These are phyloP conservation scores for Fusarium humuli DNA, from an alignment of 2,329 filamentous ascomycete genomes.

Conservation along the genomic window DNA sequence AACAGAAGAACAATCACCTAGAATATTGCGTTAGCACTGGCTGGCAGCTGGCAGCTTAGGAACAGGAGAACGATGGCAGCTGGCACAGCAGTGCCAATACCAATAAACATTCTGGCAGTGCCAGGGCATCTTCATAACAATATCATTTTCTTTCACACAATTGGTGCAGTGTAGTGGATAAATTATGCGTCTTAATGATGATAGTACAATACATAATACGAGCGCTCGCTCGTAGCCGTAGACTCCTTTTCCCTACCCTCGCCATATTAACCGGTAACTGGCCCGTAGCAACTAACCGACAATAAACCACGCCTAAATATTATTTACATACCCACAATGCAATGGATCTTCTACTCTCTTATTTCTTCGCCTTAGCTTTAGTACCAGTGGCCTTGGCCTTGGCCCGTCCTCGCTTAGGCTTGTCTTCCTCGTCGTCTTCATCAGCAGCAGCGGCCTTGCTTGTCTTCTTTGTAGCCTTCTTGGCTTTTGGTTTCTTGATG, in stretches of 20 bases:
- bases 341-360: not conserved
- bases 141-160: not conserved
- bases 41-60: not conserved
- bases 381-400: conserved; percentile 55
- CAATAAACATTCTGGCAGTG: not conserved
- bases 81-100: not conserved
- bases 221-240: conserved; percentile 16
- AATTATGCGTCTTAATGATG: conserved; percentile 10
- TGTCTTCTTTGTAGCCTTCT: conserved; percentile 62
- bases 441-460: conserved; percentile 59
- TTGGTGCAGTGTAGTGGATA: not conserved
- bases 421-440: conserved; percentile 59
- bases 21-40: conserved; percentile 3
- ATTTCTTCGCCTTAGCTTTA: conserved; percentile 64
- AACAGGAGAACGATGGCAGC: conserved; percentile 1
- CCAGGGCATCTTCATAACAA: not conserved
- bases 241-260: conserved; percentile 25
- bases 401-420: conserved; percentile 62
- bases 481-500: conserved; percentile 87
- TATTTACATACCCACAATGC: conserved; percentile 8
- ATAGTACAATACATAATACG: conserved; percentile 9
- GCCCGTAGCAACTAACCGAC: not conserved
- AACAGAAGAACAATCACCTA: not conserved
- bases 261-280: conserved; percentile 12
- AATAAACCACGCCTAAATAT: conserved; percentile 21